phyloP scores from a whole-genome alignment of 805 yeast genomes.

The Yarrowia keelungensis region DNA sequence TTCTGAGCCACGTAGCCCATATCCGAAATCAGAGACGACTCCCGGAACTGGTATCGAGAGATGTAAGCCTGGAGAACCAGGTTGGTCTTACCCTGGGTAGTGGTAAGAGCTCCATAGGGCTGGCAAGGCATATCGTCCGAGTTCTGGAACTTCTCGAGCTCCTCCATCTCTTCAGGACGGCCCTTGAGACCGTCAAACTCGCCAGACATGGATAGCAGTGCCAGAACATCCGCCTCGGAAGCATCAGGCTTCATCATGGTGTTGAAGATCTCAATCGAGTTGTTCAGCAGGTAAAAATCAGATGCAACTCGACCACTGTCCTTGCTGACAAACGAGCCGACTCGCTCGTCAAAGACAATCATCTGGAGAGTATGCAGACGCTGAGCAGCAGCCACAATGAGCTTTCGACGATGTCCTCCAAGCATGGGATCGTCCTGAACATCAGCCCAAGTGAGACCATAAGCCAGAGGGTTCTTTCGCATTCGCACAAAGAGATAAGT shows the following conservation, averaged over 20 bases:
- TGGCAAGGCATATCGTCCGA: conserved; percentile 72
- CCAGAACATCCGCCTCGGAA: conserved; percentile 87
- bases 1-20: conserved; percentile 94
- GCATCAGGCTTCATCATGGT: conserved; percentile 83
- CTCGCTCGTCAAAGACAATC: conserved; percentile 88
- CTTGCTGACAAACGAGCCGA: conserved; percentile 79
- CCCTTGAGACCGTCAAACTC: conserved; percentile 91
- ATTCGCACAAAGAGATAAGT: conserved; percentile 93
- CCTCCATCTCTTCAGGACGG: conserved; percentile 85
- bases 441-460: conserved; percentile 90
- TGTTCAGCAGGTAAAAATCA: conserved; percentile 85
- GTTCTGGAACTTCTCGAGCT: conserved; percentile 67
- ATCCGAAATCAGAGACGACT: conserved; percentile 85
- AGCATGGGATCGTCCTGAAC: conserved; percentile 82
- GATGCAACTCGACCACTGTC: conserved; percentile 95
- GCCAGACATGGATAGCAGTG: conserved; percentile 88
- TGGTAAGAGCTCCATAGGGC: conserved; percentile 74
- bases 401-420: conserved; percentile 71
- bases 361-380: conserved; percentile 86
- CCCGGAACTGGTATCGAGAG: conserved; percentile 73
- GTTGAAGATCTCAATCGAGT: conserved; percentile 87
- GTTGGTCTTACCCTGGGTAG: conserved; percentile 86
- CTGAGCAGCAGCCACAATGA: conserved; percentile 82
- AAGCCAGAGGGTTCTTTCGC: conserved; percentile 91
- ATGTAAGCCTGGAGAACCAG: conserved; percentile 86